These are phyloP conservation scores for Rubia tinctorum DNA, from an alignment of 305 asterid species.

Conservation along the genomic window DNA sequence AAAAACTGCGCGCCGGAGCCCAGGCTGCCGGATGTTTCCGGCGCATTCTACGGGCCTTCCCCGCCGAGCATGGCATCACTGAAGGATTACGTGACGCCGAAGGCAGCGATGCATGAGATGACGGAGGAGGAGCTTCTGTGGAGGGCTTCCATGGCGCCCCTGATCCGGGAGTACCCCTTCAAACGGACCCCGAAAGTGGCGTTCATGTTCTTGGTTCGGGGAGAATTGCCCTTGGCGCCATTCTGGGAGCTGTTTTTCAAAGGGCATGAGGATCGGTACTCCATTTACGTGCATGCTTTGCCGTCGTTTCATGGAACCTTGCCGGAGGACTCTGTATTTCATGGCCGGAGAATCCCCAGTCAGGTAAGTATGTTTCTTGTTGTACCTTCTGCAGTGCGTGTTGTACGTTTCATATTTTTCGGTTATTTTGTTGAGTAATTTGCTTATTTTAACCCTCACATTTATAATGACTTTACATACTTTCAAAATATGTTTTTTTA, in stretches of 20 bases:
- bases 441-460: neutral
- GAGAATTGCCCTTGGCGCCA: constrained; percentile 69
- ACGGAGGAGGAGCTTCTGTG: constrained; percentile 58
- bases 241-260: constrained; percentile 73
- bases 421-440: neutral
- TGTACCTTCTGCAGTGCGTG: neutral
- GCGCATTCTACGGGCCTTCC: neutral
- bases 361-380: constrained; percentile 35
- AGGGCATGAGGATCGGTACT: constrained; percentile 54
- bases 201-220: constrained; percentile 71
- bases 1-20: neutral
- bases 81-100: constrained; percentile 29
- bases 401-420: neutral
- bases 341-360: constrained; percentile 72
- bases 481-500: no score
- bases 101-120: constrained; percentile 50
- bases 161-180: constrained; percentile 32
- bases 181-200: constrained; percentile 57
- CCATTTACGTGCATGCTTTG: constrained; percentile 68
- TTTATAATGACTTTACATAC: neutral
- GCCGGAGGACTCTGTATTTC: constrained; percentile 48
- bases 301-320: constrained; percentile 39
- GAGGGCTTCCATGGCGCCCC: constrained; percentile 74
- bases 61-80: constrained; percentile 30
- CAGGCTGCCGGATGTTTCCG: constrained; percentile 11